phyloP scores from a whole-genome alignment of 2,329 filamentous ascomycete genomes.

The Penicillium paneum region DNA sequence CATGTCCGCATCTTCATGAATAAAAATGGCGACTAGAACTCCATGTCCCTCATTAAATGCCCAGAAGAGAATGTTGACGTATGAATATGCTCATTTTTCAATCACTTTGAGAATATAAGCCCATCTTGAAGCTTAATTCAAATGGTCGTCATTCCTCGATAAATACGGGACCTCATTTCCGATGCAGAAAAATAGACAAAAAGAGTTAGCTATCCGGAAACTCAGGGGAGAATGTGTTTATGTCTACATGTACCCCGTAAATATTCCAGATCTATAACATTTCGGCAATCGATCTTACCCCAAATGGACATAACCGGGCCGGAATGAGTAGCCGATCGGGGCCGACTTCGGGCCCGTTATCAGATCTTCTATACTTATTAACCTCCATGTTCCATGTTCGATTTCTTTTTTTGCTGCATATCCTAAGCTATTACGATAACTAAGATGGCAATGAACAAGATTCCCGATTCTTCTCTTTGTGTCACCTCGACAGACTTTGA shows the following conservation, averaged over 20 bases:
- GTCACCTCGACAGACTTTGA: conserved; percentile 14
- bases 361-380: not conserved
- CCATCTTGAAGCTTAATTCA: not conserved
- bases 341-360: conserved; percentile 4
- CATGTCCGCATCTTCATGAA: conserved; percentile 8
- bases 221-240: not conserved
- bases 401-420: not conserved
- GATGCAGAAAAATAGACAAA: not conserved
- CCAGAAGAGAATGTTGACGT: conserved; percentile 12
- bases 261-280: not conserved
- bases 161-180: not conserved
- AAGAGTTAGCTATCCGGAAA: not conserved
- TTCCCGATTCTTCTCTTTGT: conserved; percentile 7
- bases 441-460: conserved; percentile 8
- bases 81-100: not conserved
- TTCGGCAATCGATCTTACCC: conserved; percentile 1
- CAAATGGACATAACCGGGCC: not conserved
- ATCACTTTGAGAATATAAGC: not conserved
- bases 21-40: conserved; percentile 5
- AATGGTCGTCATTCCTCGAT: not conserved
- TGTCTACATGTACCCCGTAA: not conserved
- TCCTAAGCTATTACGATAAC: not conserved
- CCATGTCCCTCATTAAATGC: conserved; percentile 4
- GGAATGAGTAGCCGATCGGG: not conserved
- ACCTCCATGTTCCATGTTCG: not conserved